Evolutionary conservation across 2,329 filamentous ascomycete species (phyloP), one percentile per base, ranked within the genome.

Genomic region (Colletotrichum tropicale): DNA sequence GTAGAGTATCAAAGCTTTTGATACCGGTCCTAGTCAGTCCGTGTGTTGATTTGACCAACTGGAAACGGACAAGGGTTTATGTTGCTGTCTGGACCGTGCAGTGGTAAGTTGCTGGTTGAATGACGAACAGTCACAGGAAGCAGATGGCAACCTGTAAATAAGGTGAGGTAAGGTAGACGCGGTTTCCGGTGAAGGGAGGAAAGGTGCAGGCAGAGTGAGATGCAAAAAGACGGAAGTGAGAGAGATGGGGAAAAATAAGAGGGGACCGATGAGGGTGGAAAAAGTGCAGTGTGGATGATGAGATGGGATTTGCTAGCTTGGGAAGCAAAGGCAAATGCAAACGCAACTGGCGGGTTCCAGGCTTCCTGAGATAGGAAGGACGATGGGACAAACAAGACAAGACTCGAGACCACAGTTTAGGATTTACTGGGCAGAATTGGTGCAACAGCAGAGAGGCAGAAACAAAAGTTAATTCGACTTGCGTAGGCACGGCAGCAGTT

Each of bases 31-130:
- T 60, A 68, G 64, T 56, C 70, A 76, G 74, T 73, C 74, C 70
- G 70, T 74, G 74, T 76, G 70, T 62, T 73, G 70, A 73, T 65
- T 74, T 68, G 70, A 74, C 74, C 74, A 76, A 76, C 74, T 76
- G 43, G 64, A 76, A 76, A 74, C 70, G 74, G 74, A 66, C 74
- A 76, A 76, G 74, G 48, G 48, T 69, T 52, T 52, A 58, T 36
- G 34, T 28, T 24, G 58, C 18, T 70, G 58, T 62, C 30, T 52
- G 34, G 28, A 36, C 64, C 64, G 73, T 52, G 34, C 52, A 43
- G 64, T 58, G 16, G 28, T 66, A 66, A 36, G 58, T 38, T 64
- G 61, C 10, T 34, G 34, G 32, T 32, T 38, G 15, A 34, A 64
- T 24, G 32, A 43, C 34, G 34, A 15, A 64, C n/a, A 24, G 34